Conservation (phyloP, 805 yeast genomes). For the Metschnikowia koreensis region DNA sequence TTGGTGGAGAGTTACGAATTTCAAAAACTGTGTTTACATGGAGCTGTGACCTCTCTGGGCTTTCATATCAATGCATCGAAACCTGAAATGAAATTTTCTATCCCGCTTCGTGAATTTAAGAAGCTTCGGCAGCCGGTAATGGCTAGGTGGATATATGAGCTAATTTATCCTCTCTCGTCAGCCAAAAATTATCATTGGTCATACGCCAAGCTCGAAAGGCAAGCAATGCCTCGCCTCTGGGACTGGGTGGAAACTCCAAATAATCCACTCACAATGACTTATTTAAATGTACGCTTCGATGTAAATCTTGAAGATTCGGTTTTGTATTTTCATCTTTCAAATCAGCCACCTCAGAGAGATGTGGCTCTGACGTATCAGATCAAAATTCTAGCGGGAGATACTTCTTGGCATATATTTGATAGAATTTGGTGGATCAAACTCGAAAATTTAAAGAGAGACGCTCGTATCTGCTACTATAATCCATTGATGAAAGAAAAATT, state of each 20-base stretch:
- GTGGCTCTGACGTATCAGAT: background rate
- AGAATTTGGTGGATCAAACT: slow-evolving; percentile 18
- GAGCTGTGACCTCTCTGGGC: background rate
- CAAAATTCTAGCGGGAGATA: background rate
- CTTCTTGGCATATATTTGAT: slow-evolving; percentile 13
- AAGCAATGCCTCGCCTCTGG: slow-evolving; percentile 27
- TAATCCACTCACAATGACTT: slow-evolving; percentile 3
- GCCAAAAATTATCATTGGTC: slow-evolving; percentile 39
- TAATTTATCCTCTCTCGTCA: slow-evolving; percentile 29
- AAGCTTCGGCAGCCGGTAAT: slow-evolving; percentile 12
- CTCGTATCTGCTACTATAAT: background rate
- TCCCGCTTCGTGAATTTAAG: background rate
- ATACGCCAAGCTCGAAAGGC: slow-evolving; percentile 37
- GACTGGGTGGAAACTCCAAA: slow-evolving; percentile 2
- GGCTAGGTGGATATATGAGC: slow-evolving; percentile 31
- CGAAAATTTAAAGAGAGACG: background rate
- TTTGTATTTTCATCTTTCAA: slow-evolving; percentile 2
- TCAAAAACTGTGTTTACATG: background rate
- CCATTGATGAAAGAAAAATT: background rate
- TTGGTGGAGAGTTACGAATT: slow-evolving; percentile 6
- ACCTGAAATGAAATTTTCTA: background rate
- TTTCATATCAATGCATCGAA: background rate
- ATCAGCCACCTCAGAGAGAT: slow-evolving; percentile 9
- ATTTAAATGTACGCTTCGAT: slow-evolving; percentile 11
- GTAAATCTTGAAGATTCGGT: background rate